A percentile compares a stretch with the other conserved stretches of the same genome.
Conservation (phyloP, 1,139 yeast genomes). For the Hansenula lynferdii region DNA sequence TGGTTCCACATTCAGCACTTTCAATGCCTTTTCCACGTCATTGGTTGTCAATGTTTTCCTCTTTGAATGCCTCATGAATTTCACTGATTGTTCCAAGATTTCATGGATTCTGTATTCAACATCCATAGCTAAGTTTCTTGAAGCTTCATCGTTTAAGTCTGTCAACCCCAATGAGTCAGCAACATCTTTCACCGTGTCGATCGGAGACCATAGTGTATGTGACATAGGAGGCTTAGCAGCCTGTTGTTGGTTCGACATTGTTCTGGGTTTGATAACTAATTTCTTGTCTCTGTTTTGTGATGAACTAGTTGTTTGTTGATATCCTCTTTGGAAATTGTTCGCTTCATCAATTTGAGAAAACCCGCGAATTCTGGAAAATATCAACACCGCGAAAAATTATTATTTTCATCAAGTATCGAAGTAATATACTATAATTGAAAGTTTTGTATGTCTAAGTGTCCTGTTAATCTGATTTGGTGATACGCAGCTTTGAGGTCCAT, state of each 20-base stretch:
- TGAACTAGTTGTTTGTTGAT: no score
- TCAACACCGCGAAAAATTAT: no score
- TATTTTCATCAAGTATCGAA: no score
- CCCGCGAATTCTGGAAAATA: no score
- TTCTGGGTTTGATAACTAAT: no score
- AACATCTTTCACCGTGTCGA: constrained; percentile 94
- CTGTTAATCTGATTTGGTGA: no score
- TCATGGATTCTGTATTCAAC: constrained; percentile 96
- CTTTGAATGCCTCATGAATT: constrained; percentile 93
- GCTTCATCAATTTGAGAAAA: no score
- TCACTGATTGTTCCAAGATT: constrained; percentile 89
- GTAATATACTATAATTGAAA: no score
- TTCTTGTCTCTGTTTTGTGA: no score
- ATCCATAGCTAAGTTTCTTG: constrained; percentile 96
- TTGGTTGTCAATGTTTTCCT: constrained; percentile 75
- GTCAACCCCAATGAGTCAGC: constrained; percentile 86
- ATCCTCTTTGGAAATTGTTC: no score
- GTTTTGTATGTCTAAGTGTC: no score
- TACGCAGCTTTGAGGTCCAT: no score
- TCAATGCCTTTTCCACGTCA: constrained; percentile 78
- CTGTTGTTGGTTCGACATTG: neutral
- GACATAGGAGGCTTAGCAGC: constrained; percentile 34
- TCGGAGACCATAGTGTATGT: constrained; percentile 96
- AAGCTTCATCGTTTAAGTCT: constrained; percentile 83
- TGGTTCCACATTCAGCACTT: constrained; percentile 86